phyloP scores from a whole-genome alignment of 495 filamentous ascomycete species.

The Aspergillus sparsus region DNA sequence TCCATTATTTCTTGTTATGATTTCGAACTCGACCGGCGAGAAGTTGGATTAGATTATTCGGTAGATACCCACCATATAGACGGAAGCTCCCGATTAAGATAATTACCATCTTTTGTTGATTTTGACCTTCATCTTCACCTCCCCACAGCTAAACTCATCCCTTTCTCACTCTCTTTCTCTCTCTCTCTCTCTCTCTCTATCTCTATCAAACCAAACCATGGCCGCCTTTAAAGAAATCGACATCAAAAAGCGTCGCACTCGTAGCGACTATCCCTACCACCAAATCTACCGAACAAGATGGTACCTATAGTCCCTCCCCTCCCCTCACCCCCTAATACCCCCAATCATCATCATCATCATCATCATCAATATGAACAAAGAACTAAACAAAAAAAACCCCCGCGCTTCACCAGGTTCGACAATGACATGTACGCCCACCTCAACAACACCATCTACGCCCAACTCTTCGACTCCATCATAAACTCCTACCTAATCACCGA shows the following conservation, averaged over 20 bases:
- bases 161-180: no score
- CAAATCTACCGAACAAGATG: constrained; percentile 88
- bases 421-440: constrained; percentile 95
- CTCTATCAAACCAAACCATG: constrained; percentile 20
- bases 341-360: neutral
- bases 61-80: no score
- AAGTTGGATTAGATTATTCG: no score
- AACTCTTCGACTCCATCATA: constrained; percentile 82
- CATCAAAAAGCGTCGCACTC: constrained; percentile 61
- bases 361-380: neutral
- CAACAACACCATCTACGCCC: constrained; percentile 83
- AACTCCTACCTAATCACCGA: constrained; percentile 85
- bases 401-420: constrained; percentile 65
- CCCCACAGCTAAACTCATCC: neutral
- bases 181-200: neutral
- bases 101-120: no score
- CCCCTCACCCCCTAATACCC: no score
- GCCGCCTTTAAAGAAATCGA: constrained; percentile 37
- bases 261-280: constrained; percentile 75
- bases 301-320: no score
- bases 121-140: neutral
- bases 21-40: no score
- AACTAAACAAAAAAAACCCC: neutral
- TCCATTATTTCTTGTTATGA: no score
- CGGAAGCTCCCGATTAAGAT: no score